Evolutionary conservation across 2,329 filamentous ascomycete species (phyloP), one percentile per base, ranked within the genome.

Genomic region (Apiospora kogelbergensis): DNA sequence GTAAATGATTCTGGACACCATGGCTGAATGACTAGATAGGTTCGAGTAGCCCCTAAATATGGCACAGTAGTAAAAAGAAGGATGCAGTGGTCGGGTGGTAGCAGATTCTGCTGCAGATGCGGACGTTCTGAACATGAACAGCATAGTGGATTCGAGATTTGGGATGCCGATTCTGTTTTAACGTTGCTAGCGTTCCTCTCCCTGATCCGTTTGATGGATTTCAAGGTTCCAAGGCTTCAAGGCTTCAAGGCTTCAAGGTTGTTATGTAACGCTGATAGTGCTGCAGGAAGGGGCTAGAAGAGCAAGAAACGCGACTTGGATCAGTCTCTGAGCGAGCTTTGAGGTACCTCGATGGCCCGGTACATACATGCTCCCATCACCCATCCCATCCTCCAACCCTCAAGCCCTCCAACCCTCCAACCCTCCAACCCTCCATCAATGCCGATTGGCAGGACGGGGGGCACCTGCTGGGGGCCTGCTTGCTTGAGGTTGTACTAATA

Each of bases 111-210:
- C 48, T 57, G 48, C 48, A 57, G 48, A 57, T 33, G 48, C 48
- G 48, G 48, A 26, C 48, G 48, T 33, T 37, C 33, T 30, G n/a
- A n/a, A n/a, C n/a, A n/a, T 33, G 30, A 60, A 60, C 17, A 60
- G 24, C 37, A 60, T 17, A 60, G 53, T 60, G 53, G 53, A 60
- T 60, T 60, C 53, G 53, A 60, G 53, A 60, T 37, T 60, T 60
- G 53, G 53, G 53, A 33, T 60, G 53, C 53, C 53, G 53, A 13
- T 60, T 60, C 37, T 60, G 53, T 60, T 60, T 60, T 60, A 60
- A 60, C 53, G 30, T 60, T 60, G 53, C 2, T 60, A 60, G 53
- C 53, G 53, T 30, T 60, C 24, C 48, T 57, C 48, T 57, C 48
- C 30, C 33, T 57, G 48, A 57, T 57, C 48, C 26, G 48, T 57